Evolutionary conservation across 257 asterid genomes (phyloP), one percentile per base, ranked within the genome.

Genomic region (Nicotiana otophora): DNA sequence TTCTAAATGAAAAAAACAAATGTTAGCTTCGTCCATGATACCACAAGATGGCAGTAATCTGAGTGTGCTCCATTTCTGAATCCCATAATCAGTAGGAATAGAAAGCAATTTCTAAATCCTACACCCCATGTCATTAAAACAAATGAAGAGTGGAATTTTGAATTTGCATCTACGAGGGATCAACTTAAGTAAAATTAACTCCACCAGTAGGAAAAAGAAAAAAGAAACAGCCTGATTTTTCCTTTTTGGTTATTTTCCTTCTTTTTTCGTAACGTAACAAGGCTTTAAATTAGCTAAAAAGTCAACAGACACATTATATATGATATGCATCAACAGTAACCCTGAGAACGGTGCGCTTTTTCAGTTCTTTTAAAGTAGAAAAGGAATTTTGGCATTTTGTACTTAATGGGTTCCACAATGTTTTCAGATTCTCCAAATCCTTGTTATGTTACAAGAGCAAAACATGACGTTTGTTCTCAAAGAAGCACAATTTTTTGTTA

Each of bases 221-320:
- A 72, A 72, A 72, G 20, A 46, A 15, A 26, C 16, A 48, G 26
- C 63, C 75, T 23, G 28, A 7, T 26, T 2, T 17, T 4, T 55
- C 15, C 62, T 26, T 74, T 26, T 48, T 51, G 62, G 42, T 51
- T 64, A 23, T 8, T 7, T 74, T 23, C 63, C 63, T 74, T 48
- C 80, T 74, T 17, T 72, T 42, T 74, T 74, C 5, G 62, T 51
- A 74, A 74, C 80, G 80, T 48, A 74, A 74, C 23, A 15, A 74
- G 80, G 42, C 14, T 48, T 48, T 74, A 26, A 23, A 57, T 57
- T 57, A 8, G 80, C 42, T 26, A 74, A 74, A 26, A 3, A 7
- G 42, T 48, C 26, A 28, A 15, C 63, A 11, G 16, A 48, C 80
- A 74, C 60, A 51, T 48, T 58, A 74, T 74, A 15, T 26, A 48